Evolutionary conservation across 805 yeast species (phyloP), one percentile per base, ranked within the genome.

Genomic region (Kluyveromyces lactis): DNA sequence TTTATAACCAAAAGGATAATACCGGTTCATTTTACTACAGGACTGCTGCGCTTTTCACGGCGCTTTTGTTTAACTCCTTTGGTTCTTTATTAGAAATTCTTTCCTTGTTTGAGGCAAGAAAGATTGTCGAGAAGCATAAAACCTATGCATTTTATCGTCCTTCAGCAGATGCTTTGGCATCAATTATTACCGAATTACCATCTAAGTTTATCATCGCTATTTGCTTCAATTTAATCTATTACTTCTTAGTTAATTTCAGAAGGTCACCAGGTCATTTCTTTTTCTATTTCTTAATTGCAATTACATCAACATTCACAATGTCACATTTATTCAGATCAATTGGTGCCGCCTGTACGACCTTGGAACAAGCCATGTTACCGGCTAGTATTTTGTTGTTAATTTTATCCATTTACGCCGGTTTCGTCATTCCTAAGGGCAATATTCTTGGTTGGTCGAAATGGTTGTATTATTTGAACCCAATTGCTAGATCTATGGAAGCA

Each of bases 41-140:
- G 52, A 69, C 76, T 48, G 73, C 85, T 27, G 70, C 78, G 33
- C 63, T 81, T 66, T 81, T 81, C 62, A 79, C 78, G 56, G 77
- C 79, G 13, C 66, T 73, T 35, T 62, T 77, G 51, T 77, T 75
- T 56, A 76, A 76, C 53, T 76, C 81, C n/a, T 72, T 77, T 47
- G 63, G 76, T n/a, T 74, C 79, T 7, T 54, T 77, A 39, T 61
- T 75, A 46, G 83, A 77, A 58, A 67, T 77, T 42, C 62, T 72
- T 53, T 47, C 73, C 0, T 52, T 73, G 24, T 76, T 63, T 50
- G 77, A 72, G 46, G 66, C 75, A 24, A 68, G 83, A 51, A 70
- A 75, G 15, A 68, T 78, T 43, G 72, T 75, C 28, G 77, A 73
- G 47, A 77, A 78, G 51, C 84, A 77, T 45, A 70, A 71, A 46